Conservation (phyloP, 2,329 filamentous ascomycete genomes). For the Drechslerella coelobrocha region DNA sequence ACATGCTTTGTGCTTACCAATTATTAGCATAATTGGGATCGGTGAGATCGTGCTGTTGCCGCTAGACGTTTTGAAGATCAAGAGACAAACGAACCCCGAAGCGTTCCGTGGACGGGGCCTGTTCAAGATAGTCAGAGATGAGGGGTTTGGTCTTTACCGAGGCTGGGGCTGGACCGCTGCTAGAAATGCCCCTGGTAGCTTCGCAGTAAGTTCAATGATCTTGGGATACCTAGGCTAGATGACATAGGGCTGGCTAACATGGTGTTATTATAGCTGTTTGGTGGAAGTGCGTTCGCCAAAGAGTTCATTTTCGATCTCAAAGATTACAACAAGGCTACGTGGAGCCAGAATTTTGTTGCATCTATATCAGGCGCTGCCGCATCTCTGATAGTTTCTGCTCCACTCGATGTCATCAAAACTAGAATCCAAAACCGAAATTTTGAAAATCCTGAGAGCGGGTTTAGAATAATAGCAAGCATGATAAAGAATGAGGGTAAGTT, state of each 20-base stretch:
- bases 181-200: slow-evolving; percentile 93
- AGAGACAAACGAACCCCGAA: slow-evolving; percentile 98
- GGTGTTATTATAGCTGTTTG: slow-evolving; percentile 74
- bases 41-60: slow-evolving; percentile 95
- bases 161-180: slow-evolving; percentile 98
- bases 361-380: slow-evolving; percentile 94
- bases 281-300: slow-evolving; percentile 95
- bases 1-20: slow-evolving; percentile 33
- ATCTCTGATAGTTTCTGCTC: slow-evolving; percentile 94
- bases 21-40: slow-evolving; percentile 82
- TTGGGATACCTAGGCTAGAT: slow-evolving; percentile 3
- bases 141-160: slow-evolving; percentile 93
- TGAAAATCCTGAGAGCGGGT: slow-evolving; percentile 92
- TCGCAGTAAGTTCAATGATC: slow-evolving; percentile 72
- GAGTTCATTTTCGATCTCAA: slow-evolving; percentile 88
- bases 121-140: slow-evolving; percentile 85
- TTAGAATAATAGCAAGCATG: slow-evolving; percentile 92
- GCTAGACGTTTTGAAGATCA: slow-evolving; percentile 98
- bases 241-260: no score
- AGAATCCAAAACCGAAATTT: slow-evolving; percentile 99
- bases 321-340: slow-evolving; percentile 94
- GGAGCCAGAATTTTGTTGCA: slow-evolving; percentile 96
- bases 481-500: slow-evolving; percentile 77
- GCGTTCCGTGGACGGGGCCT: slow-evolving; percentile 94
- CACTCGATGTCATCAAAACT: slow-evolving; percentile 97